Conservation (phyloP, 106 monocot species). For the Dendrobium officinale region DNA sequence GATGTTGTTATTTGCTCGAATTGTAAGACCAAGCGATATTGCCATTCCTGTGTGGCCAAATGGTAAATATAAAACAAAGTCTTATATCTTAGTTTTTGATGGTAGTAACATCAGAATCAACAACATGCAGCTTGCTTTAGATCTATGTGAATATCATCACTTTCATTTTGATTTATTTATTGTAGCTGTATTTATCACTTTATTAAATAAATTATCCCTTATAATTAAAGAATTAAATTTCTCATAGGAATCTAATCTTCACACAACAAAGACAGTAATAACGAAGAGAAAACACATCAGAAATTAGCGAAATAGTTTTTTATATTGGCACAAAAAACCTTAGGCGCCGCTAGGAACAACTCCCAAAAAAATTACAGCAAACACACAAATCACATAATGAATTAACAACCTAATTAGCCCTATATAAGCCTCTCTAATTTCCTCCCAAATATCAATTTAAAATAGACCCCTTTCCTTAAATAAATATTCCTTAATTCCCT, state of each 20-base stretch:
- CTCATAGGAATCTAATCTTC: background rate
- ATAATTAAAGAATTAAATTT: background rate
- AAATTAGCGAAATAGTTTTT: no score
- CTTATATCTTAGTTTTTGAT: background rate
- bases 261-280: no score
- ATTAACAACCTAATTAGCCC: no score
- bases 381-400: no score
- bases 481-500: no score
- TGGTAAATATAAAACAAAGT: background rate
- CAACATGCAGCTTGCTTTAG: background rate
- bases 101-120: background rate
- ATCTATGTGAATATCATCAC: background rate
- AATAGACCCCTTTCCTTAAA: no score
- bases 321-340: no score
- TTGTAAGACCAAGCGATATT: constrained; percentile 6
- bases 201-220: background rate
- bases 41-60: background rate
- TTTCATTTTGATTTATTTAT: background rate
- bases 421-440: no score
- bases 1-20: background rate
- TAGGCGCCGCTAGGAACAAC: no score
- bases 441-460: no score
- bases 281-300: no score
- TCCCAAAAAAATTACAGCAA: no score
- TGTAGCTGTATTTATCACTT: background rate